A percentile compares a stretch with the other conserved stretches of the same genome.
Conservation (phyloP, 495 filamentous ascomycete genomes). For the Aspergillus diversus region DNA sequence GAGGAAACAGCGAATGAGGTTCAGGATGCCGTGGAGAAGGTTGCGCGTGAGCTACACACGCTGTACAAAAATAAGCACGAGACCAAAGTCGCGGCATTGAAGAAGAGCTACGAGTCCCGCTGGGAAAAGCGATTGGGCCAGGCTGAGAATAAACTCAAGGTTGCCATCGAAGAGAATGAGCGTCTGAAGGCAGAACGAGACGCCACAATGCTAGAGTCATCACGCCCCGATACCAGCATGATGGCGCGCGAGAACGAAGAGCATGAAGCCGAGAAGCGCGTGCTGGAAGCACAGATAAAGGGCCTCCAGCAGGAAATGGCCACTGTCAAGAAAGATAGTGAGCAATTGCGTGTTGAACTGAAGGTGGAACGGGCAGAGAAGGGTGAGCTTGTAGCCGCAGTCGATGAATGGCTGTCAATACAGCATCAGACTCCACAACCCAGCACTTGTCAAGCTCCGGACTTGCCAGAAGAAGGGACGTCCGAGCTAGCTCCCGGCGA, state of each 20-base stretch:
- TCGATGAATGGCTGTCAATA: constrained; percentile 83
- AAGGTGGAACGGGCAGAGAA: constrained; percentile 88
- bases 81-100: constrained; percentile 88
- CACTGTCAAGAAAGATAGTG: constrained; percentile 66
- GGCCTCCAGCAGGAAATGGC: constrained; percentile 70
- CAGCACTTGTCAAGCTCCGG: constrained; percentile 7
- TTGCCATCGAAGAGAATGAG: constrained; percentile 72
- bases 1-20: constrained; percentile 56
- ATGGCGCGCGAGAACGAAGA: constrained; percentile 50
- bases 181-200: constrained; percentile 67
- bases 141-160: constrained; percentile 69
- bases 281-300: constrained; percentile 66
- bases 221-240: constrained; percentile 46
- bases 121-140: constrained; percentile 84
- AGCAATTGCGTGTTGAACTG: constrained; percentile 60
- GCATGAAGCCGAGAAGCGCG: constrained; percentile 52
- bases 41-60: constrained; percentile 84
- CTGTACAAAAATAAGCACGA: constrained; percentile 98
- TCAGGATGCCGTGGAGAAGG: constrained; percentile 88
- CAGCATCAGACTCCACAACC: constrained; percentile 33
- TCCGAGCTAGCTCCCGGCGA: constrained; percentile 13
- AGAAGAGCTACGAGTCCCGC: constrained; percentile 89
- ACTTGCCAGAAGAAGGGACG: constrained; percentile 19
- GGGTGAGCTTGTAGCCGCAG: constrained; percentile 87
- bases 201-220: constrained; percentile 63